Evolutionary conservation across 306 rosid genomes (phyloP).

Genomic region (Dicorynia guianensis): DNA sequence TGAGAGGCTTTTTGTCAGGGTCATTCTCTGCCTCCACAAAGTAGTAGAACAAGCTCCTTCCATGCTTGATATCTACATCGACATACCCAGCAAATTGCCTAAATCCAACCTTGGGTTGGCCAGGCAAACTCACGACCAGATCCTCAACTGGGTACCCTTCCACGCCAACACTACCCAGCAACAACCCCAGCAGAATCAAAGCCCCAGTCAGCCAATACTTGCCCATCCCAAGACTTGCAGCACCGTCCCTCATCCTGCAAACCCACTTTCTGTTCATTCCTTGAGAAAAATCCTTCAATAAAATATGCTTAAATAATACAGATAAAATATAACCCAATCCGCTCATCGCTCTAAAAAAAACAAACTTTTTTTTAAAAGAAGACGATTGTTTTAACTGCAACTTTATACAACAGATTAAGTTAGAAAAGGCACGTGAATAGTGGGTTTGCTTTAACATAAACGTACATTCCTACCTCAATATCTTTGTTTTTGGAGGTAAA

Average conservation of each 20-base stretch:
- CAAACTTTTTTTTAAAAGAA: neutral
- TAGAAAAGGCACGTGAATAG: constrained; percentile 47
- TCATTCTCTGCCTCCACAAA: constrained; percentile 70
- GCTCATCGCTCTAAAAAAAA: constrained; percentile 16
- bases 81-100: constrained; percentile 80
- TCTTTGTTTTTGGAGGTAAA: no score
- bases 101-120: constrained; percentile 73
- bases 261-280: constrained; percentile 10
- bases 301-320: neutral
- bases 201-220: constrained; percentile 44
- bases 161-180: constrained; percentile 23
- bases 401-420: constrained; percentile 26
- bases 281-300: neutral
- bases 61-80: constrained; percentile 65
- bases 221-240: constrained; percentile 42
- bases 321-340: neutral
- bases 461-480: neutral
- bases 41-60: constrained; percentile 81
- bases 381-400: neutral
- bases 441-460: constrained; percentile 41
- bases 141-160: constrained; percentile 71
- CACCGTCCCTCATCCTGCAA: constrained; percentile 6
- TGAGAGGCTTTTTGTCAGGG: constrained; percentile 58
- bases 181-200: constrained; percentile 28
- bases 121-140: constrained; percentile 69